Evolutionary conservation across 495 filamentous ascomycete species (phyloP), one percentile per base, ranked within the genome.

Genomic region (Podospora bellae-mahoneyi): DNA sequence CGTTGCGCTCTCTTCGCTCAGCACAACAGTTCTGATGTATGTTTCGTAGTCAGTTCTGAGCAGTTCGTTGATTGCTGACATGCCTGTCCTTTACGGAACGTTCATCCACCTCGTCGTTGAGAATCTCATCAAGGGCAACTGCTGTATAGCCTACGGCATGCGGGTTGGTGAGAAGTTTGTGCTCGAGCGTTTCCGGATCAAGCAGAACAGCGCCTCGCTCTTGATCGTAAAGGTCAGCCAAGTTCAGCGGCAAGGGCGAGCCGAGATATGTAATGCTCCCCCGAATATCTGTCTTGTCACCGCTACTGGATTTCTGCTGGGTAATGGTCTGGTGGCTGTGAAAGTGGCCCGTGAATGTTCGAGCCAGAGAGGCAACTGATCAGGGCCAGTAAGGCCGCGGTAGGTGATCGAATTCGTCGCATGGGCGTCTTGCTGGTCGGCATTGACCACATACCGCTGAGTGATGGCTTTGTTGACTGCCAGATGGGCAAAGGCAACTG

Each of bases 301-400:
- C 34, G 18, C 72, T 78, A 57, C 74, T 67, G 18, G 54, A 32
- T 9, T 65, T 55, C 26, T 63, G 23, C 62, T 74, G 74, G 18
- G 72, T 48, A 44, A 78, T 73, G 20, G 63, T 72, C 60, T 78
- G 77, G 39, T 78, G 77, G 34, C 67, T 74, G 53, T 78, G 76
- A 48, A 78, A 78, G 39, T 78, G 77, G 6, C 77, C 77, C 4
- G 76, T 77, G 32, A 75, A 77, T 13, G 75, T 77, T 55, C 72
- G 75, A 6, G 75, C 73, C 20, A 77, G 61, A 58, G 73, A 39
- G 16, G 67, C 69, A 64, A 77, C 55, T 64, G 63, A 70, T 69
- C 58, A 6, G 71, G 69, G 44, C 76, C 69, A n/a, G 68, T 78
- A 32, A 78, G 70, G 15, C 74, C 77, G 15, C 62, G 66, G 64